phyloP scores from a whole-genome alignment of 371 early-diverging fungal species.

The Blakeslea trispora region DNA sequence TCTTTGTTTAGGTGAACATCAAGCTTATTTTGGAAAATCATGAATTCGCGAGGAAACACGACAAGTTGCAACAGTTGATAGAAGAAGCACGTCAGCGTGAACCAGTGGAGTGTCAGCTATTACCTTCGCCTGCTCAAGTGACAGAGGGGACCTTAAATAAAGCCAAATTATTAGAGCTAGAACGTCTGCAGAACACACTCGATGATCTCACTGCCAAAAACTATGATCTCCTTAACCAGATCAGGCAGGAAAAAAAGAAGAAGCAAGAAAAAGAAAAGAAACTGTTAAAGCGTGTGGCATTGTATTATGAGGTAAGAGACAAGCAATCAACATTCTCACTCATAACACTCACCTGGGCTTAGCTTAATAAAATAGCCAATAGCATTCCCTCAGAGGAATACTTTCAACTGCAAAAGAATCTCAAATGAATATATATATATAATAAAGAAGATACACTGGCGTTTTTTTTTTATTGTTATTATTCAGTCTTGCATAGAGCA shows the following conservation, averaged over 20 bases:
- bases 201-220: background rate
- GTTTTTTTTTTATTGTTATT: background rate
- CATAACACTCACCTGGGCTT: too few species aligned
- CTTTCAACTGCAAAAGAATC: too few species aligned
- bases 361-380: too few species aligned
- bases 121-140: background rate
- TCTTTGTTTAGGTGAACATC: too few species aligned
- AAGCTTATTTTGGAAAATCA: background rate
- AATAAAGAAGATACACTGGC: too few species aligned
- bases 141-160: background rate
- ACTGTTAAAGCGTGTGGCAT: too few species aligned
- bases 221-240: background rate
- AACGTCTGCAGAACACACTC: background rate
- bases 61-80: background rate
- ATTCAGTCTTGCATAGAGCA: slow-evolving; percentile 45
- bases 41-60: background rate
- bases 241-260: background rate
- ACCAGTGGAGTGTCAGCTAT: background rate
- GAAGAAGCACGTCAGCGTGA: background rate
- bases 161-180: background rate
- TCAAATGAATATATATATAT: too few species aligned
- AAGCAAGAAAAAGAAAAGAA: background rate
- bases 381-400: too few species aligned
- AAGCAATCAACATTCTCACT: too few species aligned
- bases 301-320: too few species aligned